Conservation (phyloP, 148 eudicot genomes). For the Pharnaceum exiguum region DNA sequence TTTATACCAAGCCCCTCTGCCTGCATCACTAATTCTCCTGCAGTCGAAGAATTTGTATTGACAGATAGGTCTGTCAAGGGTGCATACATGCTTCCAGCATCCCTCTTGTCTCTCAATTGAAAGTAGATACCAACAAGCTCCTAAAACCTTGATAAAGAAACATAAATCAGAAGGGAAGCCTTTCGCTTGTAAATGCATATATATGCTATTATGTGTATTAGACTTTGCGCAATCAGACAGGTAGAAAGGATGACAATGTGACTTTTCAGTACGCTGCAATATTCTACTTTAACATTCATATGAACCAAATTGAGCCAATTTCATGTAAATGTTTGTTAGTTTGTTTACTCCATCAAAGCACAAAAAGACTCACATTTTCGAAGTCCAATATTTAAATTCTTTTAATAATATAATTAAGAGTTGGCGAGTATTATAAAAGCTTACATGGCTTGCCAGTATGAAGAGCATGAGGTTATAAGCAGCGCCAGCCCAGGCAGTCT, state of each 20-base stretch:
- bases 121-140: slow-evolving; percentile 83
- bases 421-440: slow-evolving; percentile 8
- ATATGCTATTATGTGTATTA: too few species aligned
- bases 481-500: slow-evolving; percentile 83
- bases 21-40: slow-evolving; percentile 21
- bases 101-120: slow-evolving; percentile 70
- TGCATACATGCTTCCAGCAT: slow-evolving; percentile 64
- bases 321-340: too few species aligned
- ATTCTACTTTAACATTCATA: too few species aligned
- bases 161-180: background rate
- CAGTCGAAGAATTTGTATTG: slow-evolving; percentile 51
- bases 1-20: slow-evolving; percentile 43
- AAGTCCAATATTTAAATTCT: too few species aligned
- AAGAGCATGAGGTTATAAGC: slow-evolving; percentile 72
- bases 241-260: background rate
- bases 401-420: too few species aligned
- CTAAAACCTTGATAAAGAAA: slow-evolving; percentile 43
- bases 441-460: slow-evolving; percentile 70
- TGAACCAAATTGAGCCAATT: too few species aligned
- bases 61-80: slow-evolving; percentile 26
- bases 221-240: background rate
- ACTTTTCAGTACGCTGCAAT: too few species aligned
- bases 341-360: too few species aligned
- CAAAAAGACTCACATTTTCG: too few species aligned
- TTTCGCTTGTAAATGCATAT: background rate